Base-by-base conservation (phyloP, 495 filamentous ascomycete species). In the Tuber calosporum region DNA sequence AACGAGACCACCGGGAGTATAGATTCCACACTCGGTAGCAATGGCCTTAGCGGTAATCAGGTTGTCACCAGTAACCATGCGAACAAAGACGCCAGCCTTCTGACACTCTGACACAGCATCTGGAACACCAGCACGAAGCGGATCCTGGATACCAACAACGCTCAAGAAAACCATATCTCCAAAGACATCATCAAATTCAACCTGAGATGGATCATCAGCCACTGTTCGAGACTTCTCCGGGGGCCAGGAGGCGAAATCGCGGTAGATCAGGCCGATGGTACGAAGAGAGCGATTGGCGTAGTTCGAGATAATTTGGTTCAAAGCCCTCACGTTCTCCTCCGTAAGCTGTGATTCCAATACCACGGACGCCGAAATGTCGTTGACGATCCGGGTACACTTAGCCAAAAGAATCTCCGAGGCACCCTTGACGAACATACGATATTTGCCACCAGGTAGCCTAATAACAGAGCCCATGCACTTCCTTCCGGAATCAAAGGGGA, bases 51-150 rank as follows among this genome's bases (percentile, higher is more conserved):
- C 93, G 19, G 93, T 97, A 71, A 88, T 83, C 70, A 93, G 85
- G 76, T 95, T 96, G 79, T 97, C 93, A 72, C 93, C 93, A 38
- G 93, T 97, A 22, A 97, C 93, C 93, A 97, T 96, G 45, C 91
- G 89, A 20, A 95, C 92, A 77, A 89, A 89, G 66, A 97, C 91
- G 76, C 93, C 93, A 42, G 93, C 93, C 37, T 87, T 83, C 76
- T 92, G 89, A 70, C 91, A 93, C 70, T 88, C 85, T 34, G 84
- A 82, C n/a, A 97, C 92, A 8, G 93, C 90, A 40, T 93, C 89
- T 17, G 86, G 84, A 22, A 95, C 93, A 75, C 92, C 93, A 8
- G 83, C 82, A 69, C 91, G 86, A 38, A 93, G 85, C n/a, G 91
- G 90, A 80, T 94, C 91, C 75, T 92, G 90, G 66, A 94, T 92